Evolutionary conservation across 139 green algal species (phyloP), one percentile per base, ranked within the genome.

Genomic region (Gonium pectorale): DNA sequence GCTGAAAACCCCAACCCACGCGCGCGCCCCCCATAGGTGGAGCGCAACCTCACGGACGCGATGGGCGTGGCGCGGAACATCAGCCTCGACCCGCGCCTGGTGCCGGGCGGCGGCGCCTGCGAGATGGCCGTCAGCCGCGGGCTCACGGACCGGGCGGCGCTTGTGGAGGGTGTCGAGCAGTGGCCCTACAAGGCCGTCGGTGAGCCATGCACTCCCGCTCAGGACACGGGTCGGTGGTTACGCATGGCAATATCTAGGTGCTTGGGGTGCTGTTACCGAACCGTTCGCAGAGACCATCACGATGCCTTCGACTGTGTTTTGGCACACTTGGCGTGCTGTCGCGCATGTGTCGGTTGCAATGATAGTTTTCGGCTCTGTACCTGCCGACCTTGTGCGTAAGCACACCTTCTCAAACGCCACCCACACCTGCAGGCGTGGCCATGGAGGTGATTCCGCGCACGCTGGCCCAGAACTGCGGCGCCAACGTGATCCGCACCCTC

Each of bases 41-140:
- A 97, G 91, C 90, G 95, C 64, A 98, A 98, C 89, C 89, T 97
- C 51, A 93, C 97, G 38, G 97, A 99, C 91, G 97, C 97, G 31
- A 98, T 99, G 95, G 97, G 97, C 27, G 97, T 99, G 49, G 97
- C 97, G 0, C 94, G 97, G 54, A 99, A 99, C 90, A 97, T 99
- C 66, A 89, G 91, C 59, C 33, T 96, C 64, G 96, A 99, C 70
- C 95, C 96, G 5, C 94, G 94, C 8, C 91, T 99, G 51, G 95
- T 99, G 40, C 97, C 97, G 49, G 96, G 97, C 15, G 97, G 97
- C n/a, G 97, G 97, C 40, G 95, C 96, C 13, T 96, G 98, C 31
- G 97, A 99, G 93, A 99, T 99, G 96, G 95, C 97, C 0, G 90
- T 99, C 63, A 95, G 93, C 17, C 77, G 79, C 33, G 88, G 83